phyloP scores from a whole-genome alignment of 495 filamentous ascomycete species.

The Letharia columbiana region DNA sequence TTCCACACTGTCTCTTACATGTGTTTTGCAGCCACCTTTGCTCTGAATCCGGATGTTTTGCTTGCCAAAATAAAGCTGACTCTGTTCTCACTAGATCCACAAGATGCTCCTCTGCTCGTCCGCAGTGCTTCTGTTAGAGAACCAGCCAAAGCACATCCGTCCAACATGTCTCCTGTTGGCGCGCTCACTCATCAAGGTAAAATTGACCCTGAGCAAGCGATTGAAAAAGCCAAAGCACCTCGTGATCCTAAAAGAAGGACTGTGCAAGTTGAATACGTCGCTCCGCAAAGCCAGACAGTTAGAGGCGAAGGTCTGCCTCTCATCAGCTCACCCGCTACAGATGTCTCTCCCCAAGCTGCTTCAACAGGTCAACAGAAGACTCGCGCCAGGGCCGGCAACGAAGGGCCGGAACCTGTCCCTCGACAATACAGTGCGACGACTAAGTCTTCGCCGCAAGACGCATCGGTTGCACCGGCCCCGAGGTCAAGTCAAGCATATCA shows the following conservation, averaged over 20 bases:
- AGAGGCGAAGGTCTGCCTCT: slow-evolving; percentile 46
- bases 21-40: slow-evolving; percentile 6
- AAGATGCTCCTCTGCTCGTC: slow-evolving; percentile 57
- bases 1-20: background rate
- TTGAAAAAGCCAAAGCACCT: slow-evolving; percentile 52
- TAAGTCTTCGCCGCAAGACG: slow-evolving; percentile 47
- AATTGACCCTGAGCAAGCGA: slow-evolving; percentile 57
- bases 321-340: slow-evolving; percentile 18
- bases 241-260: slow-evolving; percentile 87
- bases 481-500: slow-evolving; percentile 27
- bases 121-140: slow-evolving; percentile 91
- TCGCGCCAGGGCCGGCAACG: slow-evolving; percentile 43
- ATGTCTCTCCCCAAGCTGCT: slow-evolving; percentile 18
- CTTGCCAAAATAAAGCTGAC: slow-evolving; percentile 27
- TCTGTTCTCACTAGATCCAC: slow-evolving; percentile 35
- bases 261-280: slow-evolving; percentile 96
- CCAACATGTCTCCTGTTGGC: slow-evolving; percentile 49
- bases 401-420: slow-evolving; percentile 38
- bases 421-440: slow-evolving; percentile 34
- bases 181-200: slow-evolving; percentile 68
- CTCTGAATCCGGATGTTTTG: slow-evolving; percentile 4
- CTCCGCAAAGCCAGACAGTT: slow-evolving; percentile 72
- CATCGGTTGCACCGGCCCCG: slow-evolving; percentile 36
- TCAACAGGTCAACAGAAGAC: slow-evolving; percentile 29
- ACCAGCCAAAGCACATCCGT: slow-evolving; percentile 59